phyloP scores from a whole-genome alignment of 441 rosid species.

The Rhodomyrtus psidioides region DNA sequence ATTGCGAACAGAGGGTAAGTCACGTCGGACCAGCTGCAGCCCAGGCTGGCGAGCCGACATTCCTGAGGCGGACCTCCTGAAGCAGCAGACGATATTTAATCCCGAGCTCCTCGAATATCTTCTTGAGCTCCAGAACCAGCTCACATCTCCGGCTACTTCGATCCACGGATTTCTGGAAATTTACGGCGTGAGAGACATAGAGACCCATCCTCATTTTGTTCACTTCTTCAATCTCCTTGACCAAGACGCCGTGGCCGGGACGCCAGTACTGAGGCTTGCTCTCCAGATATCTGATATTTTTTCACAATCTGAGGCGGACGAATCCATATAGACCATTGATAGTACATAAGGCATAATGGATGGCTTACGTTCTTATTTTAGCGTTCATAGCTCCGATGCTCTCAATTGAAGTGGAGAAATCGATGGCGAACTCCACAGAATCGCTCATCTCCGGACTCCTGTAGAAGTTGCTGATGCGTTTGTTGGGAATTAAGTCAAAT shows the following conservation, averaged over 20 bases:
- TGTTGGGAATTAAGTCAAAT: too few relatives aligned
- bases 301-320: neutral
- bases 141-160: conserved; percentile 28
- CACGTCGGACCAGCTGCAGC: neutral
- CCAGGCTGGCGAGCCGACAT: conserved; percentile 12
- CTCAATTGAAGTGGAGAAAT: conserved; percentile 20
- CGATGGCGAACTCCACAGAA: conserved; percentile 22
- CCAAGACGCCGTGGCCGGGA: conserved; percentile 17
- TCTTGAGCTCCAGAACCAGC: conserved; percentile 31
- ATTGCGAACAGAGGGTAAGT: neutral
- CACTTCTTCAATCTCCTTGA: conserved; percentile 32
- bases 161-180: conserved; percentile 34
- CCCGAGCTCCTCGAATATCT: conserved; percentile 23
- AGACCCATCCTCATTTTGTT: conserved; percentile 35
- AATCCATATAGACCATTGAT: neutral
- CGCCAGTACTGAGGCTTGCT: conserved; percentile 32
- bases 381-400: conserved; percentile 13
- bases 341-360: neutral
- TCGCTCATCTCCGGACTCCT: conserved; percentile 36
- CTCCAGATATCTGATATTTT: conserved; percentile 24
- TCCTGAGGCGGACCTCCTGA: conserved; percentile 21
- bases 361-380: conserved; percentile 12
- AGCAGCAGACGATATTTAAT: conserved; percentile 28
- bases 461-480: conserved; percentile 31
- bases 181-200: conserved; percentile 25